Base-by-base conservation (phyloP, 306 rosid genomes). In the Rosa chinensis region DNA sequence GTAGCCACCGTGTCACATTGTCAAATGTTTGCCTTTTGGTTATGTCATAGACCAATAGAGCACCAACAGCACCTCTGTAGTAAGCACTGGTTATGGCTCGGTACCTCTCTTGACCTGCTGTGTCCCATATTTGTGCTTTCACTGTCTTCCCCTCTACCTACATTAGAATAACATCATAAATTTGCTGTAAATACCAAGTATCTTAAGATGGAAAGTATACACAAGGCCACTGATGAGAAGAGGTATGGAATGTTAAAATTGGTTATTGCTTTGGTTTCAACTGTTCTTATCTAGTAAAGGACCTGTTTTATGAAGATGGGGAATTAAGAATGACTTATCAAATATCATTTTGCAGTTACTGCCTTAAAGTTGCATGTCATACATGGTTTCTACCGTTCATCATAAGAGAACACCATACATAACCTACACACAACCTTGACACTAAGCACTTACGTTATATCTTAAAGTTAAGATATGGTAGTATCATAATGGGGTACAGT, bases 51-150 rank as follows among this genome's bases (percentile, higher is more conserved):
- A 92, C 93, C 77, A 92, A 72, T 8, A 92, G 81, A 50, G 94
- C 93, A 12, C 97, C 97, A 37, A 92, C 94, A 44, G 94, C 97
- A 48, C 97, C 97, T 89, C 97, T 90, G 48, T 90, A 92, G 80
- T 92, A 92, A 21, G 97, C 97, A 77, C 94, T 92, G 0, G 97
- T 92, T 72, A 92, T 92, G 0, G 97, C 94, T 80, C 94, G 74
- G 84, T 92, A 92, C 83, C 97, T 90, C 78, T 92, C 97, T 82
- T 92, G 97, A 4, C 97, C 97, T 1, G 97, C 95, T 2, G 97
- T 92, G 81, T 92, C 97, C 97, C 97, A 92, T 90, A 92, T 92
- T 84, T 92, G 97, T 74, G 97, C 97, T 82, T 92, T 92, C 16
- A 89, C 88, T 1, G 97, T 92, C 87, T 92, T 90, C 53, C 97